Evolutionary conservation across 768 basidiomycete species (phyloP), one percentile per base, ranked within the genome.

Genomic region (Boletus bicolor): DNA sequence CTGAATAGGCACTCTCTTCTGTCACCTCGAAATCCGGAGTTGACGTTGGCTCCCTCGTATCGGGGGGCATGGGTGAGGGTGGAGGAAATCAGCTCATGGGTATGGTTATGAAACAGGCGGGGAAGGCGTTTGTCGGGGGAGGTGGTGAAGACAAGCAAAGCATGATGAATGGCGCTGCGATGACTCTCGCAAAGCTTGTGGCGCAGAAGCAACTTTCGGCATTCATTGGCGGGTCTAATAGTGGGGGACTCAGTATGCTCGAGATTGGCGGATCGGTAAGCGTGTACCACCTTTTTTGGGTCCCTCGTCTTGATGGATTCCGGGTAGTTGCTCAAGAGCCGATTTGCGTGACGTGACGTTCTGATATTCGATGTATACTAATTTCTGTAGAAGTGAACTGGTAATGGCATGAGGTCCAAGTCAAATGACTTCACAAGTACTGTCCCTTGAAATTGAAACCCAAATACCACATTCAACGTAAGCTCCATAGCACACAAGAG

Each of bases 181-280:
- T 87, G 83, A 93, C 87, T 0, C 82, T 90, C 54, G 85, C 91
- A 82, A 93, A 94, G 74, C 75, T 93, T 39, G 66, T 93, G 43
- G 82, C 91, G 6, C 84, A 89, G 66, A 85, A 87, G 70, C 62
- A 77, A 77, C 59, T 74, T 70, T 30, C 68, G 4, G 5, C 44
- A 39, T 58, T 73, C 1, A 74, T 70, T 17, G 87, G 85, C 4
- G 87, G 89, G 0, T 75, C 81, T 14, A 80, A 83, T 65, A 89
- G 88, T 21, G 87, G 89, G 39, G 89, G 90, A 1, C 67, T 93
- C 41, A 66, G 84, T 41, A 67, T 79, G 12, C 63, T 93, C 51
- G 74, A 85, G 75, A 64, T 80, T 41, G 71, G 65, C 0, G 15
- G 35, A 47, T 28, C 91, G 66, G 89, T 89, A 53, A 60, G 64